Conservation (phyloP, 2,329 filamentous ascomycete genomes). For the Zymoseptoria tritici region DNA sequence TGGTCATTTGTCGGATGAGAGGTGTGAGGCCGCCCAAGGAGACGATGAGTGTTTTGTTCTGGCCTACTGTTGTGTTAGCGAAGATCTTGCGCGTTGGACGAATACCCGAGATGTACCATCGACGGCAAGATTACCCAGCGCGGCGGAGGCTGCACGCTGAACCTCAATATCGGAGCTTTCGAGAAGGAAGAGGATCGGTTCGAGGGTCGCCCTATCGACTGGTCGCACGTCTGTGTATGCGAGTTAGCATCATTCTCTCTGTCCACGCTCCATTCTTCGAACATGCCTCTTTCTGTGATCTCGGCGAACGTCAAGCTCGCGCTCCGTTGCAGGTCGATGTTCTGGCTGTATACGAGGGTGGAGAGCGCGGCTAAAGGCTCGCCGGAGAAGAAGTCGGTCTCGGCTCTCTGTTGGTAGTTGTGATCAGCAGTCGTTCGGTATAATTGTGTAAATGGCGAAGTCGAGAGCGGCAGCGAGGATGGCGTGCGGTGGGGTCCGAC, state of each 20-base stretch:
- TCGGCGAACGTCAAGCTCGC: conserved; percentile 97
- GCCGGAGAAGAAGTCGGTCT: conserved; percentile 97
- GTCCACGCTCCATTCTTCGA: not conserved
- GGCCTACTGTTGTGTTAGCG: conserved; percentile 64
- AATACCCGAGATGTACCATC: conserved; percentile 73
- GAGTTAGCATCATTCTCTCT: conserved; percentile 7
- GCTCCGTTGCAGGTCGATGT: conserved; percentile 94
- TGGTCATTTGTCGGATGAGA: conserved; percentile 97
- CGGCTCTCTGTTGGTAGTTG: conserved; percentile 59
- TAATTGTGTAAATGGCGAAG: not conserved
- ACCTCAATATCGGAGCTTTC: conserved; percentile 96
- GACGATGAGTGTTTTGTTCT: conserved; percentile 97
- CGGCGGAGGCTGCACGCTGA: conserved; percentile 90
- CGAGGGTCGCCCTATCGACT: conserved; percentile 88
- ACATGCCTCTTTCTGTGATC: conserved; percentile 89
- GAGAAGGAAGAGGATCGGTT: conserved; percentile 89
- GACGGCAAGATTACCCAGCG: conserved; percentile 89
- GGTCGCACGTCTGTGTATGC: conserved; percentile 73
- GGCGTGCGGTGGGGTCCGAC: not conserved
- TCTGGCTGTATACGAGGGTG: conserved; percentile 96
- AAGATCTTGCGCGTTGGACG: conserved; percentile 86
- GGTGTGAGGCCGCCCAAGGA: conserved; percentile 82
- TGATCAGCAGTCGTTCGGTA: not conserved
- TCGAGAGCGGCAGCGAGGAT: not conserved
- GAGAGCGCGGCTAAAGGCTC: conserved; percentile 89